Evolutionary conservation across 257 asterid genomes (phyloP), one percentile per base, ranked within the genome.

Genomic region (Phtheirospermum japonicum): DNA sequence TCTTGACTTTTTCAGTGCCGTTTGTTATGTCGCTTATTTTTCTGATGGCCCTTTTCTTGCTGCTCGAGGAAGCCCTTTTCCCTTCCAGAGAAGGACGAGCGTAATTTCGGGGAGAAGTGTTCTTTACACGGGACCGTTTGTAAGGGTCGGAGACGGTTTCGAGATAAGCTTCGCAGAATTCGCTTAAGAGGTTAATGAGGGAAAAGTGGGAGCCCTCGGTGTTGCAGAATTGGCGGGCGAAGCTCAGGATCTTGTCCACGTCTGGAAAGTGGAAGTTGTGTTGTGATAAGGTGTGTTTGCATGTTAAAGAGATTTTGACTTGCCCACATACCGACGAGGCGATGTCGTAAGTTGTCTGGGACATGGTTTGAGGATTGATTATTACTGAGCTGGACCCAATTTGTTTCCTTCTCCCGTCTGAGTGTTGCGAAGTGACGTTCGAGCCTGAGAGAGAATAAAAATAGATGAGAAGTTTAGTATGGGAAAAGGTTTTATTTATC

Each of bases 1-100:
- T 85, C 55, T 57, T 65, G 19, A 78, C 71, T 48, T 75, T 76
- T 37, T 86, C 95, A 2, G 81, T 69, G 28, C 87, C 92, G 8
- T 78, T 86, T 43, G 92, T 67, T 59, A 86, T 78, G 60, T 86
- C 95, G 1, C 6, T 5, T 42, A 73, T 50, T 30, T 57, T 61
- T 14, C 53, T 68, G 18, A 74, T 20, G 7, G 12, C 62, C 64
- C 23, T 63, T 65, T 76, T 66, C 57, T 39, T 53, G 42, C 65
- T 16, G 36, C 61, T 73, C 33, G 51, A n/a, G n/a, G n/a, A 23
- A 37, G 37, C 48, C 62, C 33, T 66, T 68, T 65, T 68, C 18
- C 64, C 58, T 67, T 64, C 73, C 10, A 2, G 34, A 7, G 37
- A 11, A n/a, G 4, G 45, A 17, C 16, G 68, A 14, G 13, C 2